phyloP scores from a whole-genome alignment of 2,329 filamentous ascomycete species.

The Penicillium paneum region DNA sequence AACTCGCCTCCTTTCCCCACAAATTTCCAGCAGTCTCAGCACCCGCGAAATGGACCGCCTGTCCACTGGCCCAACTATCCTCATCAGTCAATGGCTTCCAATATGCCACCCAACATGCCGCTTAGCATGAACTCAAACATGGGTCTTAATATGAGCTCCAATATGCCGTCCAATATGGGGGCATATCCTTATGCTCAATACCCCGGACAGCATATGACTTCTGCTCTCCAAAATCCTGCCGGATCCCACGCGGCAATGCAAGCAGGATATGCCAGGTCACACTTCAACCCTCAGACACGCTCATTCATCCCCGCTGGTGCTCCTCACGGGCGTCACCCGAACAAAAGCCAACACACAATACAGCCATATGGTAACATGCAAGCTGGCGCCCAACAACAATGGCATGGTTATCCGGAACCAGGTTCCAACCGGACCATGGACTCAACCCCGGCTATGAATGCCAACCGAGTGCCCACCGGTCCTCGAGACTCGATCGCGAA shows the following conservation, averaged over 20 bases:
- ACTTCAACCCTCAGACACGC: conserved; percentile 92
- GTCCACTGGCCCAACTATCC: conserved; percentile 40
- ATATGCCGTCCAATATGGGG: conserved; percentile 46
- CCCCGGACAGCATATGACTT: conserved; percentile 55
- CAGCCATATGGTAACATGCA: conserved; percentile 27
- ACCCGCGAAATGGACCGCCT: conserved; percentile 39
- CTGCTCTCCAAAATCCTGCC: conserved; percentile 68
- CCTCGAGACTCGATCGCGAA: conserved; percentile 45
- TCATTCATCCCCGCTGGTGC: conserved; percentile 73
- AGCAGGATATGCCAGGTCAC: conserved; percentile 76
- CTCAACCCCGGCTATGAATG: conserved; percentile 12
- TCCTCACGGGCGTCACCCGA: conserved; percentile 32
- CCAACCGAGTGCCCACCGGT: conserved; percentile 21
- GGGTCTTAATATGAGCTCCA: conserved; percentile 27
- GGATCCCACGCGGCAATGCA: conserved; percentile 79
- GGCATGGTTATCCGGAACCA: conserved; percentile 28
- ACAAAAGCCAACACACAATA: conserved; percentile 31
- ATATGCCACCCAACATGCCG: conserved; percentile 35
- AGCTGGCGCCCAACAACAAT: conserved; percentile 25
- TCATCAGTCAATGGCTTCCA: conserved; percentile 25
- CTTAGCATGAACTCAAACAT: conserved; percentile 47
- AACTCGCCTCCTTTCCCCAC: conserved; percentile 32
- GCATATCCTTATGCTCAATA: conserved; percentile 79
- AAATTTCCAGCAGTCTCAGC: conserved; percentile 34
- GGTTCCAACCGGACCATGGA: conserved; percentile 22